Evolutionary conservation across 1,139 yeast species (phyloP), one percentile per base, ranked within the genome.

Genomic region (Nakaseomyces bracarensis): DNA sequence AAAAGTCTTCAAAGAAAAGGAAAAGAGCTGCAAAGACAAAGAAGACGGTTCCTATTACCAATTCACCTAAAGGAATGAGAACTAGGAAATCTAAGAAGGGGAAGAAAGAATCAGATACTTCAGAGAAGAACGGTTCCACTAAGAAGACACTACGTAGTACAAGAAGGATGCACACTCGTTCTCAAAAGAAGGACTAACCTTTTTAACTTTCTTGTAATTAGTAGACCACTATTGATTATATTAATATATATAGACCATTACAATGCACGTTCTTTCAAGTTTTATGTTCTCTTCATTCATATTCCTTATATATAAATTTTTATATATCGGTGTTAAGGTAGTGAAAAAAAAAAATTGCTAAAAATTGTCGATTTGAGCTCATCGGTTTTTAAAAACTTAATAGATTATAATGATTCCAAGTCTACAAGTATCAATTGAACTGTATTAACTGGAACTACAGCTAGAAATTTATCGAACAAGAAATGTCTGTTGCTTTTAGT

Each of bases 401-500:
- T 22, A 22, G 10, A 22, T 7, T 10, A 10, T 22, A 10, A 22
- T 22, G 10, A 22, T 22, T n/a, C n/a, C n/a, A n/a, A n/a, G n/a
- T n/a, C n/a, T n/a, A n/a, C n/a, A n/a, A n/a, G n/a, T n/a, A n/a
- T n/a, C n/a, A n/a, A n/a, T n/a, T n/a, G n/a, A n/a, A n/a, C n/a
- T n/a, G n/a, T n/a, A n/a, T n/a, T n/a, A n/a, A n/a, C n/a, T n/a
- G n/a, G n/a, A n/a, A n/a, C n/a, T n/a, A n/a, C n/a, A n/a, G n/a
- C n/a, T n/a, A n/a, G n/a, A n/a, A n/a, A n/a, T n/a, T n/a, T n/a
- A n/a, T n/a, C n/a, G n/a, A n/a, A n/a, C n/a, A n/a, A n/a, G n/a
- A n/a, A n/a, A 38, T 38, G 40, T 29, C 36, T 15, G 29, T 20
- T 37, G 68, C 67, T 1, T 87, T 77, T 57, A 83, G 96, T 56